phyloP scores from a whole-genome alignment of 1,139 yeast genomes.

The Zhuliangozyma parablackwelliae region DNA sequence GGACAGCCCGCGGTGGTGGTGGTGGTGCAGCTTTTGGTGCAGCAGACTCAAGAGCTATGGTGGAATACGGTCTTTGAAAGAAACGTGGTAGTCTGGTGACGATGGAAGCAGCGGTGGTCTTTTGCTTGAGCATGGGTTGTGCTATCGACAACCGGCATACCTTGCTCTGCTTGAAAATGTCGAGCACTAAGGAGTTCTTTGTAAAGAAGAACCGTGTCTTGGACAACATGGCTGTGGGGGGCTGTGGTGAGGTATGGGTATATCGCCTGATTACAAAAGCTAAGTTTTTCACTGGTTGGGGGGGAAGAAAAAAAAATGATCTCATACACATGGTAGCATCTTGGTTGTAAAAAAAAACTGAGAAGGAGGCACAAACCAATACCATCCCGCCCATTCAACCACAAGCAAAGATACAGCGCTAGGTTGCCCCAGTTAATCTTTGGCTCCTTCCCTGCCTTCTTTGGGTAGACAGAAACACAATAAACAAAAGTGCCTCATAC shows the following conservation, averaged over 20 bases:
- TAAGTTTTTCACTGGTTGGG: constrained; percentile 4
- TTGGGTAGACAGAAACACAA: no score
- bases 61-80: constrained; percentile 1
- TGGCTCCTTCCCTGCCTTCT: no score
- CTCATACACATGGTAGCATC: no score
- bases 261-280: constrained; percentile 1
- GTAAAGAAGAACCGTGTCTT: constrained; percentile 43
- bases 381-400: no score
- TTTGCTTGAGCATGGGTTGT: background rate
- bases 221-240: constrained; percentile 24
- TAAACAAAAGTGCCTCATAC: no score
- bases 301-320: background rate
- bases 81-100: background rate
- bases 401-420: no score
- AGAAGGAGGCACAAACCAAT: no score
- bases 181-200: constrained; percentile 34
- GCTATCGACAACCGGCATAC: constrained; percentile 10
- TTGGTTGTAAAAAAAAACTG: no score
- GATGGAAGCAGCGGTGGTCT: background rate
- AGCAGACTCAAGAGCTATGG: background rate
- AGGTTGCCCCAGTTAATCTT: no score
- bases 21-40: background rate
- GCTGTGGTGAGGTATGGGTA: background rate
- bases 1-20: constrained; percentile 15
- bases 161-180: constrained; percentile 22